Percentiles rank a stretch among this genome's conserved stretches.
phyloP scores from a whole-genome alignment of 2,329 filamentous ascomycete genomes.

The Fusarium secorum region DNA sequence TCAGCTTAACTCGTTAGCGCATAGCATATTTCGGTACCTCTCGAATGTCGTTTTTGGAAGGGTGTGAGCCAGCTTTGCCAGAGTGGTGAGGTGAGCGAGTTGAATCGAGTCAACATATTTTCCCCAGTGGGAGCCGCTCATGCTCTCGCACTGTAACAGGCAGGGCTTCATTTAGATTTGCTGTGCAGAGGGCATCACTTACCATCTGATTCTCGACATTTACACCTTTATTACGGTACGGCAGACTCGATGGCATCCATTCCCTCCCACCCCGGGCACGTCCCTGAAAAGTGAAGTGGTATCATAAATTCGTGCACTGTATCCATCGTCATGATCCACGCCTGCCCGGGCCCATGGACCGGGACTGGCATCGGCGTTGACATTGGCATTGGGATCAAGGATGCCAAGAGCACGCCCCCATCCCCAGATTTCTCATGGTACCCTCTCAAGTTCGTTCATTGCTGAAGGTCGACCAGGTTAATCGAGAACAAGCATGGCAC shows the following conservation, averaged over 20 bases:
- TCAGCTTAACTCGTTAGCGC: not conserved
- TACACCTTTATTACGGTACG: not conserved
- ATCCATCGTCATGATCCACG: constrained; percentile 20
- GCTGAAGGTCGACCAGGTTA: not conserved
- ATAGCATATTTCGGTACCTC: not conserved
- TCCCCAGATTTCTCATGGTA: constrained; percentile 7
- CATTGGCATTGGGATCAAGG: not conserved
- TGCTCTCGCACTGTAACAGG: constrained; percentile 9
- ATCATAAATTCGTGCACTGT: constrained; percentile 23
- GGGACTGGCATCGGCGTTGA: not conserved
- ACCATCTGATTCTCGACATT: constrained; percentile 5
- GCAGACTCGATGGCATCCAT: not conserved
- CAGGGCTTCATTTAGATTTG: not conserved
- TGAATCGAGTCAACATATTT: not conserved
- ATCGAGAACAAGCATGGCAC: constrained; percentile 15
- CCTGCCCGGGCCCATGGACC: constrained; percentile 3
- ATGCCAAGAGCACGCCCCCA: constrained; percentile 20
- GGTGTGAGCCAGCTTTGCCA: not conserved
- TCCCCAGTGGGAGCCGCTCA: constrained; percentile 23
- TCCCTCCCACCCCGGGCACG: not conserved
- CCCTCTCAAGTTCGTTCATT: not conserved
- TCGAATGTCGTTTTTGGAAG: not conserved
- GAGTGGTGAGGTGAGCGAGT: not conserved
- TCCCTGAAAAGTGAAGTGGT: constrained; percentile 5
- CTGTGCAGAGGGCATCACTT: not conserved